These are phyloP conservation scores for Lolium rigidum DNA, from an alignment of 176 grass and related monocot genomes.

Conservation along the genomic window DNA sequence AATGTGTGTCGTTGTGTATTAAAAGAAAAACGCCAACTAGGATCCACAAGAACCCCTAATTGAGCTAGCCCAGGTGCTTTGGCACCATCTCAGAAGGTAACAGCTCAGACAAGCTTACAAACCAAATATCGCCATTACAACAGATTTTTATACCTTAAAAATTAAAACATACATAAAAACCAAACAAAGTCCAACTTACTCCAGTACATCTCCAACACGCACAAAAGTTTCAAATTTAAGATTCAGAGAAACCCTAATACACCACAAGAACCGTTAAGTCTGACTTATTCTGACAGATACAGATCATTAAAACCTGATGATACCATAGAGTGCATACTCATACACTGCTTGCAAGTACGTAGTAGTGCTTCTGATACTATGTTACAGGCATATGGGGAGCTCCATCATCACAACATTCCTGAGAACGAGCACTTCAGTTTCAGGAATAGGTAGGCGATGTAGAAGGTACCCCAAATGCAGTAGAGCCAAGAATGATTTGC, in stretches of 20 bases:
- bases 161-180: background rate
- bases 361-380: constrained; percentile 40
- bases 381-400: constrained; percentile 42
- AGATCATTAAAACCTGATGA: constrained; percentile 1
- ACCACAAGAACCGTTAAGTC: constrained; percentile 26
- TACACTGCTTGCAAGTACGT: background rate
- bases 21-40: too few species aligned
- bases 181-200: background rate
- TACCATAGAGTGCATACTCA: constrained; percentile 9
- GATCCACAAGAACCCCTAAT: too few species aligned
- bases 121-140: background rate
- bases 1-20: too few species aligned
- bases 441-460: constrained; percentile 48
- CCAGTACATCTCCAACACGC: background rate
- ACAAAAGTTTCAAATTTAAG: constrained; percentile 11
- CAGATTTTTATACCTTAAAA: background rate
- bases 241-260: constrained; percentile 9
- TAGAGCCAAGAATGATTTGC: constrained; percentile 99
- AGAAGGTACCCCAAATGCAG: constrained; percentile 47
- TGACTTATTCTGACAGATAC: constrained; percentile 38
- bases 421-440: constrained; percentile 41
- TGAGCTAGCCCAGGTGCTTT: too few species aligned
- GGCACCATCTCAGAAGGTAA: background rate
- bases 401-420: constrained; percentile 47
- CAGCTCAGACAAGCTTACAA: constrained; percentile 11